Conservation (phyloP, 2,329 filamentous ascomycete genomes). For the Chaetomium globosum region DNA sequence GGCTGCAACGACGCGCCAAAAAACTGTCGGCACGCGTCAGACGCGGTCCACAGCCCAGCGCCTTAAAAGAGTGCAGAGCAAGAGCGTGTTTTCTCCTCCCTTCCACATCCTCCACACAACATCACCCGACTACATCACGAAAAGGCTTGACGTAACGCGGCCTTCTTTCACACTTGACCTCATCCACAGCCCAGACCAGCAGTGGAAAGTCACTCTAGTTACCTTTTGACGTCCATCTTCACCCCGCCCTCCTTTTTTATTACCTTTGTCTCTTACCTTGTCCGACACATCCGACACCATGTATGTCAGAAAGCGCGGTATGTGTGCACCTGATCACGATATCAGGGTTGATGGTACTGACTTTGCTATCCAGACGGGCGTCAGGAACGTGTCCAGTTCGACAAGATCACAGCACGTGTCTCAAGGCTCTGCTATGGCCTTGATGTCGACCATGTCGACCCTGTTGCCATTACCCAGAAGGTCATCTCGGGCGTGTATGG, state of each 20-base stretch:
- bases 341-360: conserved; percentile 34
- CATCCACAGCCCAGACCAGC: background rate
- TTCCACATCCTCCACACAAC: conserved; percentile 31
- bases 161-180: conserved; percentile 8
- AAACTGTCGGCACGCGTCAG: conserved; percentile 33
- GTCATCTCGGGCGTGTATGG: conserved; percentile 99
- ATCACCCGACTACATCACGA: conserved; percentile 11
- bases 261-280: conserved; percentile 25
- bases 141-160: conserved; percentile 26
- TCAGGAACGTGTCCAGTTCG: conserved; percentile 99
- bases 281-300: conserved; percentile 46
- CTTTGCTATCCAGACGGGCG: conserved; percentile 75
- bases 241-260: conserved; percentile 7
- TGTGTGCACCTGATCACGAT: conserved; percentile 38
- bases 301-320: conserved; percentile 67
- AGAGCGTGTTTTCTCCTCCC: conserved; percentile 23
- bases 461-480: conserved; percentile 97
- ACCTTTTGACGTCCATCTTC: background rate
- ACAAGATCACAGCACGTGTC: conserved; percentile 99
- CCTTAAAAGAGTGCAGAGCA: conserved; percentile 33
- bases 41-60: conserved; percentile 33
- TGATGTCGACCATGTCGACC: conserved; percentile 91
- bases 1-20: conserved; percentile 33
- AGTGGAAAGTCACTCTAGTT: background rate
- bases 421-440: conserved; percentile 97